Conservation (phyloP, 768 basidiomycete species). For the Rhodosporidiobolus sp. region DNA sequence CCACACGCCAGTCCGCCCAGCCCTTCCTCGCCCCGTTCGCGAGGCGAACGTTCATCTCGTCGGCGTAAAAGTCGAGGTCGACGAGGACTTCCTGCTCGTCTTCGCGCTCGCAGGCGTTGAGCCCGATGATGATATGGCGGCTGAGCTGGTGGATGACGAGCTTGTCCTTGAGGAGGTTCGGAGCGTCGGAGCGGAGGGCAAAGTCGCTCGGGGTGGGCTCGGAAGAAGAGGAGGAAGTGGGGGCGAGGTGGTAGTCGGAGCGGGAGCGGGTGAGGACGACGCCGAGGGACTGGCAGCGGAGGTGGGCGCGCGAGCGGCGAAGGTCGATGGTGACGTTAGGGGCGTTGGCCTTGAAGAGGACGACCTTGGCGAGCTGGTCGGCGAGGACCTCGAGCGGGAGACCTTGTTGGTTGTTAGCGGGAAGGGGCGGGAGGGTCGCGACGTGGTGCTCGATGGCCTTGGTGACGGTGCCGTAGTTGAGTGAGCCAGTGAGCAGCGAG, state of each 20-base stretch:
- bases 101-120: constrained; percentile 64
- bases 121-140: constrained; percentile 62
- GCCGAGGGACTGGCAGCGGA: constrained; percentile 56
- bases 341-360: constrained; percentile 46
- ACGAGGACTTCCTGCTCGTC: constrained; percentile 63
- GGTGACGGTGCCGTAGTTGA: constrained; percentile 64
- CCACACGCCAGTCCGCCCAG: constrained; percentile 20
- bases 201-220: not conserved
- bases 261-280: constrained; percentile 48
- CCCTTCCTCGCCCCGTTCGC: constrained; percentile 41
- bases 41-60: constrained; percentile 49
- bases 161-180: constrained; percentile 1
- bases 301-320: constrained; percentile 56
- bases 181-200: not conserved
- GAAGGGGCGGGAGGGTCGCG: not conserved
- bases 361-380: constrained; percentile 51
- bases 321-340: constrained; percentile 54
- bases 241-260: constrained; percentile 6
- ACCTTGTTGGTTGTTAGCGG: not conserved
- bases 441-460: constrained; percentile 55
- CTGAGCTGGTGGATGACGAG: constrained; percentile 54
- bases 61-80: constrained; percentile 50
- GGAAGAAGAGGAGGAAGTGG: not conserved
- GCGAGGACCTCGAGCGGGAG: constrained; percentile 56
- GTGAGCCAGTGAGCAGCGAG: constrained; percentile 56